Percentiles rank a stretch among this genome's conserved stretches.
These are phyloP conservation scores for Apiospora arundinis DNA, from an alignment of 2,329 filamentous ascomycete genomes.

Conservation along the genomic window DNA sequence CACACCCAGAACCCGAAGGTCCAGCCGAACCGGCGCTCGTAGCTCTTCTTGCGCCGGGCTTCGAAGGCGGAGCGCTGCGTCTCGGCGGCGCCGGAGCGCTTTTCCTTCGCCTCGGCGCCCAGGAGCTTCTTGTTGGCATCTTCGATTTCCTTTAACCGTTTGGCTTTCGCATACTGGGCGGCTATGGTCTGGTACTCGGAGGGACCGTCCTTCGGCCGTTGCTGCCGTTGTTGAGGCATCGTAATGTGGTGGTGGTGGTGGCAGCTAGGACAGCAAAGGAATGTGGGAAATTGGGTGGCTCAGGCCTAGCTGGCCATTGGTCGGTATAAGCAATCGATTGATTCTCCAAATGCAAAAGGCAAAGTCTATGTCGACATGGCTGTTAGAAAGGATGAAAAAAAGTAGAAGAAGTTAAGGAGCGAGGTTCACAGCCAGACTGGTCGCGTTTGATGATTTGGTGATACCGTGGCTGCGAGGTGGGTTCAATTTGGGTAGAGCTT, in stretches of 20 bases:
- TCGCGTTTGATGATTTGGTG: constrained; percentile 1
- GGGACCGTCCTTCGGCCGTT: constrained; percentile 34
- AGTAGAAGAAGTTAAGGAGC: not conserved
- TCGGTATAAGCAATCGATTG: not conserved
- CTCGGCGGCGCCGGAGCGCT: constrained; percentile 48
- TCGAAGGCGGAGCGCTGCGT: constrained; percentile 55
- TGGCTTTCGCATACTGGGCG: constrained; percentile 60
- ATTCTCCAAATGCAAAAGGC: not conserved
- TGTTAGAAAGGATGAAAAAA: not conserved
- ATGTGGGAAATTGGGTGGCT: constrained; percentile 23
- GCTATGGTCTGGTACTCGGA: constrained; percentile 60
- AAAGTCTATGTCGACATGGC: not conserved
- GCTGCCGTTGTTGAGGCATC: constrained; percentile 39
- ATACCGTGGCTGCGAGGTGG: constrained; percentile 7
- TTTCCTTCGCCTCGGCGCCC: constrained; percentile 35
- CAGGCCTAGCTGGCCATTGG: constrained; percentile 23
- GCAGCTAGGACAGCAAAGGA: constrained; percentile 14
- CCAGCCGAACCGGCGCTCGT: constrained; percentile 62
- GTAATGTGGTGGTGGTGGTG: constrained; percentile 20
- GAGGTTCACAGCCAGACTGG: not conserved
- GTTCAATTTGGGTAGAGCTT: constrained; percentile 12
- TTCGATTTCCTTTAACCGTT: constrained; percentile 53
- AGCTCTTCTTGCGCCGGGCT: constrained; percentile 52
- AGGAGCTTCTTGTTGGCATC: constrained; percentile 42
- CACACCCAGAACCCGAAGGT: constrained; percentile 72